Conservation (phyloP, 768 basidiomycete species). For the Chiua virens region DNA sequence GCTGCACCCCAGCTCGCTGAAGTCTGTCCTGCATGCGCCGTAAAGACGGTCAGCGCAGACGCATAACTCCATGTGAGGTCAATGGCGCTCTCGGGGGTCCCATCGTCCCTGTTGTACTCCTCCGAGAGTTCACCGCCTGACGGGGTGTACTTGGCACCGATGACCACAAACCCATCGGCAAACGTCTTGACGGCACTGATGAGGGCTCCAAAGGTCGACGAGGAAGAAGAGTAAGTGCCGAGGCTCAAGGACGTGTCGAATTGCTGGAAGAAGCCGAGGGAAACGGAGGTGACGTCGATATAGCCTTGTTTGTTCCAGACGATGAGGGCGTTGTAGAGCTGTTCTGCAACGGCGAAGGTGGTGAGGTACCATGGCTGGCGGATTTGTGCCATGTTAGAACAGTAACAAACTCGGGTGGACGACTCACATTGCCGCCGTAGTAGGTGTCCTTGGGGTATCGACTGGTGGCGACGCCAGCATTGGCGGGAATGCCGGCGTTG, state of each 20-base stretch:
- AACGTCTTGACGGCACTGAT: slow-evolving; percentile 48
- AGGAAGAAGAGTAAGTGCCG: slow-evolving; percentile 53
- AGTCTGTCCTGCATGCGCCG: slow-evolving; percentile 49
- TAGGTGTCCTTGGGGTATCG: slow-evolving; percentile 80
- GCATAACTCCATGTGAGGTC: slow-evolving; percentile 83
- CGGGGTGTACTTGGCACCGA: slow-evolving; percentile 63
- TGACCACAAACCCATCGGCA: slow-evolving; percentile 65
- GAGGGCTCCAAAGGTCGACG: slow-evolving; percentile 50
- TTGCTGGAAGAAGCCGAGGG: slow-evolving; percentile 70
- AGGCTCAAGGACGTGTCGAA: slow-evolving; percentile 48
- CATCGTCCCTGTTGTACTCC: slow-evolving; percentile 54
- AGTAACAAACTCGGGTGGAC: not conserved
- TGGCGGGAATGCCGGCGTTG: slow-evolving; percentile 57
- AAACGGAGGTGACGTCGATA: slow-evolving; percentile 56
- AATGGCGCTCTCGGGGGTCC: slow-evolving; percentile 55
- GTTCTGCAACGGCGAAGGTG: slow-evolving; percentile 73
- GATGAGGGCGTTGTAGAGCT: slow-evolving; percentile 69
- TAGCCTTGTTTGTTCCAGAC: slow-evolving; percentile 58
- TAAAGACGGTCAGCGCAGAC: slow-evolving; percentile 60
- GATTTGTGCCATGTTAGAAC: not conserved
- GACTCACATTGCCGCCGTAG: slow-evolving; percentile 63
- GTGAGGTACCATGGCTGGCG: slow-evolving; percentile 73
- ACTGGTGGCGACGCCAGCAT: slow-evolving; percentile 66
- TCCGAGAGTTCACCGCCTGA: slow-evolving; percentile 59
- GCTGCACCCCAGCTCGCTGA: slow-evolving; percentile 66